Evolutionary conservation across 1,139 yeast genomes (phyloP).

Genomic region (Yamadazyma buinensis): DNA sequence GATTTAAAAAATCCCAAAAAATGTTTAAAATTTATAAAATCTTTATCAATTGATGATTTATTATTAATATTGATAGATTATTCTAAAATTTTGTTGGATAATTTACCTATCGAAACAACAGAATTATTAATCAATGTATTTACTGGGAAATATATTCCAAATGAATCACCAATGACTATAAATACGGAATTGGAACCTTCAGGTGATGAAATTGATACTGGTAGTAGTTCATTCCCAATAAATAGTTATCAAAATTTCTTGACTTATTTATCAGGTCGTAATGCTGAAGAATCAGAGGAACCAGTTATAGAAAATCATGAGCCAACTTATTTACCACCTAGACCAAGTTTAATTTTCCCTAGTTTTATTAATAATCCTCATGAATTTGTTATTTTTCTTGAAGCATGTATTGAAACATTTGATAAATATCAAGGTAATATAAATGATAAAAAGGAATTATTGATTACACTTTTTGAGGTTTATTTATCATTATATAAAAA

Average conservation of each 20-base stretch:
- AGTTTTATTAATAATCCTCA: slow-evolving; percentile 80
- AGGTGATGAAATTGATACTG: slow-evolving; percentile 9
- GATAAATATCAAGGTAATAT: slow-evolving; percentile 71
- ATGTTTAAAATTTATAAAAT: slow-evolving; percentile 64
- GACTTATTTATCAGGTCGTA: slow-evolving; percentile 48
- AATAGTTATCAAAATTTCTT: slow-evolving; percentile 74
- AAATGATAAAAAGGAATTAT: slow-evolving; percentile 66
- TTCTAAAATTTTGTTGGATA: slow-evolving; percentile 62
- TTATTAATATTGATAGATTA: slow-evolving; percentile 65
- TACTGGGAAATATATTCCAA: slow-evolving; percentile 74
- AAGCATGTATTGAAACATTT: slow-evolving; percentile 82
- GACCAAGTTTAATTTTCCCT: slow-evolving; percentile 82
- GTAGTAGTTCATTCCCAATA: slow-evolving; percentile 23
- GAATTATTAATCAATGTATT: slow-evolving; percentile 79
- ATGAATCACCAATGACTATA: slow-evolving; percentile 9
- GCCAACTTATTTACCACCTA: slow-evolving; percentile 89
- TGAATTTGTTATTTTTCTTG: slow-evolving; percentile 90
- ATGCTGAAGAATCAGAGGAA: slow-evolving; percentile 4
- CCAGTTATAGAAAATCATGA: slow-evolving; percentile 15
- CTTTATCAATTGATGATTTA: slow-evolving; percentile 75
- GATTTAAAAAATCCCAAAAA: slow-evolving; percentile 62
- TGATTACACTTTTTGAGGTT: slow-evolving; percentile 78
- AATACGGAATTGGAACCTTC: slow-evolving; percentile 6
- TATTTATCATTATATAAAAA: slow-evolving; percentile 60
- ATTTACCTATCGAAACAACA: slow-evolving; percentile 78